A percentile compares a stretch with the other conserved stretches of the same genome.
These are phyloP conservation scores for Blumeriella jaapii DNA, from an alignment of 2,329 filamentous ascomycete genomes.

Conservation along the genomic window DNA sequence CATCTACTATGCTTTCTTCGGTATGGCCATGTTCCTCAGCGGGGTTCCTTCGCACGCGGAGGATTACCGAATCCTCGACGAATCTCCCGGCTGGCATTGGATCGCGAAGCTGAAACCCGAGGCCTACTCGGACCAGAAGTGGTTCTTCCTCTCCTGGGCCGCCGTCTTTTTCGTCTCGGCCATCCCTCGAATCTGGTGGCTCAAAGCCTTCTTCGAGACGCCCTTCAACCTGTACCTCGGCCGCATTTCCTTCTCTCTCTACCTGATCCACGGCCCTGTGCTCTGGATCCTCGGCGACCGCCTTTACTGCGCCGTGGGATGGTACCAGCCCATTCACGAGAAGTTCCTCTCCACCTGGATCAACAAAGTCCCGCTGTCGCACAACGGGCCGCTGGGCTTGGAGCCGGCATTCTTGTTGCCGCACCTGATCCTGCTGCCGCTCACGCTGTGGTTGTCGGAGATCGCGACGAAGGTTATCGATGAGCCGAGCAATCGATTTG, in stretches of 20 bases:
- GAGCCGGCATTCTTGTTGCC: slow-evolving; percentile 48
- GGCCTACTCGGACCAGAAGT: slow-evolving; percentile 54
- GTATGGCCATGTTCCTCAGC: slow-evolving; percentile 42
- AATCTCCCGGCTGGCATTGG: slow-evolving; percentile 37
- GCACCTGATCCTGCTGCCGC: slow-evolving; percentile 47
- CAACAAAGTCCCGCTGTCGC: slow-evolving; percentile 42
- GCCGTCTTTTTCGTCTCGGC: slow-evolving; percentile 43
- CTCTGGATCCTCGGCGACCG: slow-evolving; percentile 49
- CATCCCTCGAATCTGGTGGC: slow-evolving; percentile 44
- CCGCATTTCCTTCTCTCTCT: slow-evolving; percentile 49
- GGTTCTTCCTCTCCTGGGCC: slow-evolving; percentile 56
- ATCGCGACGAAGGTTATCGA: slow-evolving; percentile 44
- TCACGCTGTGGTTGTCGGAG: slow-evolving; percentile 48
- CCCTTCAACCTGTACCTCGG: slow-evolving; percentile 50
- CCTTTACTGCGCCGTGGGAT: slow-evolving; percentile 50
- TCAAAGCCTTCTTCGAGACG: slow-evolving; percentile 47
- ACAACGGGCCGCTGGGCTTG: slow-evolving; percentile 45
- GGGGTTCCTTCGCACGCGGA: slow-evolving; percentile 40
- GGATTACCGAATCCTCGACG: slow-evolving; percentile 29
- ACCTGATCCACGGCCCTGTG: slow-evolving; percentile 52
- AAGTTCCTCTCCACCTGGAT: slow-evolving; percentile 45
- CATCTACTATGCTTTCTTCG: slow-evolving; percentile 41
- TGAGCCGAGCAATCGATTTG: slow-evolving; percentile 46
- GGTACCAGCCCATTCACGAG: slow-evolving; percentile 36
- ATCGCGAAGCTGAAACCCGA: slow-evolving; percentile 47